Conservation (phyloP, 2,329 filamentous ascomycete genomes). For the Rhinocladiella similis region DNA sequence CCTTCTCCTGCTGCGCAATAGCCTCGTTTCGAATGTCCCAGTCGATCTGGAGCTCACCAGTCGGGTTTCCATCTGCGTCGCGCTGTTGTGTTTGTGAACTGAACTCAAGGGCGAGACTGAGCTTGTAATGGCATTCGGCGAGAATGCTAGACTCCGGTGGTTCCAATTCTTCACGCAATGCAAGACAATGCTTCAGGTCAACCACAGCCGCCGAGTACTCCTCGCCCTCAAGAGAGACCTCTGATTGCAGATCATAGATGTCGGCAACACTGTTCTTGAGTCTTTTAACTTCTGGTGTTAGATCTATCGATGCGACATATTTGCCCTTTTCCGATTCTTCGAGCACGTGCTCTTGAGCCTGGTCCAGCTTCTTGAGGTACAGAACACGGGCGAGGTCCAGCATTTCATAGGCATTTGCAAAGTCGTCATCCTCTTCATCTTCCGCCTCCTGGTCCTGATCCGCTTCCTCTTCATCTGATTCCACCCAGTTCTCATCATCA, state of each 20-base stretch:
- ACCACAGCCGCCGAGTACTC: slow-evolving; percentile 84
- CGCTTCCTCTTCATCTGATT: slow-evolving; percentile 72
- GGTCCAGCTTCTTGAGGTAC: slow-evolving; percentile 57
- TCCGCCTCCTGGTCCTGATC: slow-evolving; percentile 48
- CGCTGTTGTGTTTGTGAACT: slow-evolving; percentile 67
- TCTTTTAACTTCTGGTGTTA: slow-evolving; percentile 49
- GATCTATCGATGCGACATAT: slow-evolving; percentile 35
- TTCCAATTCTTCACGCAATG: slow-evolving; percentile 76
- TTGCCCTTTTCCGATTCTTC: slow-evolving; percentile 47
- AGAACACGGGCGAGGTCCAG: slow-evolving; percentile 64
- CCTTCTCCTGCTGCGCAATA: slow-evolving; percentile 59
- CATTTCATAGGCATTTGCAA: slow-evolving; percentile 63
- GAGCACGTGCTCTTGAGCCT: slow-evolving; percentile 37
- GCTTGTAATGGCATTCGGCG: slow-evolving; percentile 94
- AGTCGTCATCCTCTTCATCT: slow-evolving; percentile 62
- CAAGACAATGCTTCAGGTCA: slow-evolving; percentile 76
- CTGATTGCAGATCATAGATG: slow-evolving; percentile 88
- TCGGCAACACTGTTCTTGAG: slow-evolving; percentile 87
- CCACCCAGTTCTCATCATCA: slow-evolving; percentile 82
- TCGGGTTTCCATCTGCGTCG: slow-evolving; percentile 43
- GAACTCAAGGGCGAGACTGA: slow-evolving; percentile 92
- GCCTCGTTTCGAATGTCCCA: slow-evolving; percentile 59
- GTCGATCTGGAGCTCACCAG: slow-evolving; percentile 48
- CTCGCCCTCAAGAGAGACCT: slow-evolving; percentile 97
- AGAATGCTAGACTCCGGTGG: slow-evolving; percentile 79